Evolutionary conservation across 192 early-diverging fungal genomes (phyloP).

Genomic region (Spinellus fusiger): DNA sequence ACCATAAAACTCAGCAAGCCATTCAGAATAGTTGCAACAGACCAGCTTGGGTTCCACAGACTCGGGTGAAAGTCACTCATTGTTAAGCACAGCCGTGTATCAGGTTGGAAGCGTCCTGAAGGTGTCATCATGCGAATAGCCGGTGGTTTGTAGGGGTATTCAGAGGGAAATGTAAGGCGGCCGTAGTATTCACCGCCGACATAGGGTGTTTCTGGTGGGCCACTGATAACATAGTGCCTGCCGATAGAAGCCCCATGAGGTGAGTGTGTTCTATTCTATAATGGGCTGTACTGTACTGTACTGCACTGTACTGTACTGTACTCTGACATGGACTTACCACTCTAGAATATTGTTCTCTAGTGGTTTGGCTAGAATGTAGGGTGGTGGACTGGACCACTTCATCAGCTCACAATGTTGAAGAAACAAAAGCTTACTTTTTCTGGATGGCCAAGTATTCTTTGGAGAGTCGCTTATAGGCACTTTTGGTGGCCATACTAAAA

Average conservation of each 20-base stretch:
- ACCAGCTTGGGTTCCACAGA: slow-evolving; percentile 97
- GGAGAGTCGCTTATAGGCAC: slow-evolving; percentile 67
- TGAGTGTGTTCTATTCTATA: too few relatives aligned
- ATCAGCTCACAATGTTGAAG: too few relatives aligned
- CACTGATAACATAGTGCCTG: slow-evolving; percentile 95
- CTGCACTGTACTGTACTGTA: neutral
- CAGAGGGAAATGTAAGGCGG: slow-evolving; percentile 84
- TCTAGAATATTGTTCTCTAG: slow-evolving; percentile 93
- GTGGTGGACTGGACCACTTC: slow-evolving; percentile 61
- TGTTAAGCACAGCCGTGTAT: slow-evolving; percentile 89
- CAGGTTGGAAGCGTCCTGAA: slow-evolving; percentile 85
- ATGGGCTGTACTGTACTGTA: neutral
- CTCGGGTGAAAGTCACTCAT: slow-evolving; percentile 95
- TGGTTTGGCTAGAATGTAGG: slow-evolving; percentile 87
- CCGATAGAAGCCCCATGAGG: too few relatives aligned
- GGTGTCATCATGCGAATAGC: slow-evolving; percentile 80
- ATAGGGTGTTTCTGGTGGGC: slow-evolving; percentile 94
- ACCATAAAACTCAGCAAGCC: slow-evolving; percentile 97
- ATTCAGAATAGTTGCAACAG: slow-evolving; percentile 92
- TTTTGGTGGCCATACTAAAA: slow-evolving; percentile 71
- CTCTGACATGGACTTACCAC: slow-evolving; percentile 57
- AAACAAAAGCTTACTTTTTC: slow-evolving; percentile 36
- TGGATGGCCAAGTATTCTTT: slow-evolving; percentile 77
- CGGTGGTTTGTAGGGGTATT: slow-evolving; percentile 95
- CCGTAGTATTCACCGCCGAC: slow-evolving; percentile 93